Evolutionary conservation across 2,329 filamentous ascomycete species (phyloP).

Genomic region (Juglanconis sp.): DNA sequence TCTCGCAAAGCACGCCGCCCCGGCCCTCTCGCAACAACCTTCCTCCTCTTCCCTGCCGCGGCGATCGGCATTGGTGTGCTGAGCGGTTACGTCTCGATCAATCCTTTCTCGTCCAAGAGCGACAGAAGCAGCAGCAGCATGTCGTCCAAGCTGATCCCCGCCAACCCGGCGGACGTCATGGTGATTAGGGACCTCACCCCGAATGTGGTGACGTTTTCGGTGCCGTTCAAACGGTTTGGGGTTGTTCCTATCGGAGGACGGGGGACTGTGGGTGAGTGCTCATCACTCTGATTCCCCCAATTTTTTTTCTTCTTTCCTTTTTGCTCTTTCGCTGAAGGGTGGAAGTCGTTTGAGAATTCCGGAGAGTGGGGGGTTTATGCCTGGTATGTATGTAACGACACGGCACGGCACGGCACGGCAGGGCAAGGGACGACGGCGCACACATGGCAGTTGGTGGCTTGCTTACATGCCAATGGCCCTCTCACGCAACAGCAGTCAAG

Average conservation of each 20-base stretch:
- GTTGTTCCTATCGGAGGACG: slow-evolving; percentile 79
- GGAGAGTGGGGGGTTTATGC: too few relatives aligned
- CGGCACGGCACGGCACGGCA: too few relatives aligned
- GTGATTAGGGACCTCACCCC: slow-evolving; percentile 83
- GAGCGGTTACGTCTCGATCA: slow-evolving; percentile 11
- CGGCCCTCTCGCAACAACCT: slow-evolving; percentile 10
- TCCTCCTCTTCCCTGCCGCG: slow-evolving; percentile 16
- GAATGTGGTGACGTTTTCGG: slow-evolving; percentile 72
- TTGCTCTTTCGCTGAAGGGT: neutral
- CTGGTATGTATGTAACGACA: too few relatives aligned
- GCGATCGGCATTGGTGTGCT: slow-evolving; percentile 12
- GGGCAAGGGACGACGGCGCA: too few relatives aligned
- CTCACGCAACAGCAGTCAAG: neutral
- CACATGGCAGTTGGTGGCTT: too few relatives aligned
- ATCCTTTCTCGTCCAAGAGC: slow-evolving; percentile 9
- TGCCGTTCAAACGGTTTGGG: slow-evolving; percentile 82
- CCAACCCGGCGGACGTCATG: slow-evolving; percentile 78
- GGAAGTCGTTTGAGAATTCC: slow-evolving; percentile 1
- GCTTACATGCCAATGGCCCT: neutral
- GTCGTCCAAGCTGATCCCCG: slow-evolving; percentile 63
- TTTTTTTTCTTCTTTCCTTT: neutral
- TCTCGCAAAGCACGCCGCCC: neutral
- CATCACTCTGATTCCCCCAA: too few relatives aligned
- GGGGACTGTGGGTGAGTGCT: slow-evolving; percentile 70
- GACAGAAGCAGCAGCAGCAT: slow-evolving; percentile 35